phyloP scores from a whole-genome alignment of 345 rosid species.

The Kandelia obovata region DNA sequence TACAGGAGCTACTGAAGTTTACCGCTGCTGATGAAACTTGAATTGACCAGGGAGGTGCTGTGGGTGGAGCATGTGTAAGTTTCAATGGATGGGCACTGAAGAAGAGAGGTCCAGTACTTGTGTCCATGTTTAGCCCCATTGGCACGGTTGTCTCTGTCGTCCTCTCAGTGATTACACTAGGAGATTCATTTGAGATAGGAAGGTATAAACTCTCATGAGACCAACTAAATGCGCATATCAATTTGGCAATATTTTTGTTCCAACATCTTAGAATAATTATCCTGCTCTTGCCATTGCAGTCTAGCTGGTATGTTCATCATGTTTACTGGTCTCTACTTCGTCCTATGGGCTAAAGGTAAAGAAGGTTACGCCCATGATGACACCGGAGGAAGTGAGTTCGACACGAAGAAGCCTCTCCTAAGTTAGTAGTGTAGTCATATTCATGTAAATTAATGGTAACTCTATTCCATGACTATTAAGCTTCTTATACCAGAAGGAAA shows the following conservation, averaged over 20 bases:
- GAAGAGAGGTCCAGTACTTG: slow-evolving; percentile 87
- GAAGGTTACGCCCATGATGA: slow-evolving; percentile 37
- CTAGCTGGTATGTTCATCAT: slow-evolving; percentile 74
- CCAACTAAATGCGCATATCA: too few species aligned
- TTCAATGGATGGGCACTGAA: slow-evolving; percentile 94
- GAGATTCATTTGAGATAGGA: slow-evolving; percentile 57
- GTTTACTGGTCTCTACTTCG: slow-evolving; percentile 73
- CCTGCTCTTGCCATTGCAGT: slow-evolving; percentile 38
- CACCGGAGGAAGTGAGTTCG: slow-evolving; percentile 43
- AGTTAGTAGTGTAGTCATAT: slow-evolving; percentile 24
- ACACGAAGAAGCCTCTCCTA: slow-evolving; percentile 63
- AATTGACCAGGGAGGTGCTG: slow-evolving; percentile 52
- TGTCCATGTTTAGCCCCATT: slow-evolving; percentile 81
- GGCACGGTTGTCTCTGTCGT: slow-evolving; percentile 59
- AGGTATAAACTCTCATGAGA: slow-evolving; percentile 42
- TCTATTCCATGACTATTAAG: not conserved
- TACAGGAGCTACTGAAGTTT: too few species aligned
- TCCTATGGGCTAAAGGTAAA: slow-evolving; percentile 93
- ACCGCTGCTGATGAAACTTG: not conserved
- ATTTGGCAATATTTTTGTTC: too few species aligned
- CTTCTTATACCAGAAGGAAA: not conserved
- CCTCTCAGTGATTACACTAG: slow-evolving; percentile 54
- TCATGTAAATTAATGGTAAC: not conserved
- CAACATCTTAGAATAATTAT: too few species aligned
- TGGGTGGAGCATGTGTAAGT: slow-evolving; percentile 67